Evolutionary conservation across 495 filamentous ascomycete genomes (phyloP).

Genomic region (Clavariopsis aquatica): DNA sequence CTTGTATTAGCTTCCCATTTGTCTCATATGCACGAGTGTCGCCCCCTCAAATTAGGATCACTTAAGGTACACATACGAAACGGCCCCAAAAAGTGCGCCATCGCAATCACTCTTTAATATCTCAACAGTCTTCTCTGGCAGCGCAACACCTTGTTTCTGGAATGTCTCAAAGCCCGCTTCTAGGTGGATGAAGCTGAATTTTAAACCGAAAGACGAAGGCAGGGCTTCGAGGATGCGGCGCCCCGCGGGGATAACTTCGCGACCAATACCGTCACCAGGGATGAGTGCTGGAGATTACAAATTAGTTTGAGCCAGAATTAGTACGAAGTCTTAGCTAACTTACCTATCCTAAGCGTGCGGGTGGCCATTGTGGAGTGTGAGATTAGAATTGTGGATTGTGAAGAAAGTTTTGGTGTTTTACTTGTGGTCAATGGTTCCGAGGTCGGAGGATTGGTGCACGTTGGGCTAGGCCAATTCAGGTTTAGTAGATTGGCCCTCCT

Average conservation of each 20-base stretch:
- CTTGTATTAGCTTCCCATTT: not conserved
- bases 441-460: constrained; percentile 4
- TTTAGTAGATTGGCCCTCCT: too few species aligned
- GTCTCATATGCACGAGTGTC: too few species aligned
- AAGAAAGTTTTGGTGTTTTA: constrained; percentile 22
- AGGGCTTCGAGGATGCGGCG: constrained; percentile 87
- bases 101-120: constrained; percentile 85
- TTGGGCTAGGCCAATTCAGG: too few species aligned
- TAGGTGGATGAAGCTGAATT: constrained; percentile 91
- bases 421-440: not conserved
- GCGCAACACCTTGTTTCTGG: constrained; percentile 78
- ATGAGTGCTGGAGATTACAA: constrained; percentile 70
- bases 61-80: constrained; percentile 55
- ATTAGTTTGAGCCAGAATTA: not conserved
- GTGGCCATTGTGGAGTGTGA: constrained; percentile 46
- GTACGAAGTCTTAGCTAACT: constrained; percentile 22
- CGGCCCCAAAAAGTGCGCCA: constrained; percentile 94
- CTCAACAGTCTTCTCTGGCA: constrained; percentile 88
- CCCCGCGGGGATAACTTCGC: constrained; percentile 96
- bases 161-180: constrained; percentile 92
- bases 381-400: not conserved
- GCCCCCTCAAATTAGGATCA: too few species aligned
- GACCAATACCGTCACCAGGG: constrained; percentile 96
- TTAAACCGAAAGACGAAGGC: constrained; percentile 75
- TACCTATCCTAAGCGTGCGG: constrained; percentile 63